Base-by-base conservation (phyloP, 805 yeast species). In the Suhomyces xylopsoci region DNA sequence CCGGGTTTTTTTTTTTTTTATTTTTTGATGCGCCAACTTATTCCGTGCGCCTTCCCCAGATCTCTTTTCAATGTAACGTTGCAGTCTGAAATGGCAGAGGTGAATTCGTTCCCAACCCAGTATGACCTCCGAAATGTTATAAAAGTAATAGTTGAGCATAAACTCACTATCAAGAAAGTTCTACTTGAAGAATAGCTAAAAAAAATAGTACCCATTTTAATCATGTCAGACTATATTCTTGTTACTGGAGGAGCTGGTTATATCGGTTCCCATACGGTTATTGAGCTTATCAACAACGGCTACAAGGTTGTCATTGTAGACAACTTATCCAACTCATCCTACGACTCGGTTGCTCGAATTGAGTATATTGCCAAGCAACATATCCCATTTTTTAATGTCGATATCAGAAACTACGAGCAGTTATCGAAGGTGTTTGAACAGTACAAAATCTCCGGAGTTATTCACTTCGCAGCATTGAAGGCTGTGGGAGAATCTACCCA, bases 241-340 rank as follows among this genome's bases (percentile, higher is more conserved):
- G 92, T 88, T 26, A 87, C 94, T 20, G 96, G 96, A 45, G 96
- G 96, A 47, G 89, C 93, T 25, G 94, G 96, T 19, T 88, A 88
- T 69, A 87, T 89, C 62, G 96, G 94, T 24, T 85, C 93, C 8
- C 94, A 88, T 65, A 85, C 93, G 1, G 88, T 80, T 15, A 81
- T 83, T 47, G 87, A 82, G 60, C 76, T 85, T 50, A 65, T 84
- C 48, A 77, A 80, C 54, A 76, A 80, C 49, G 90, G 89, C 24
- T 79, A 83, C 61, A 78, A 84, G 26, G 90, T 87, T 30, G 84
- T 88, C n/a, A 79, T 88, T 44, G 82, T 85, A 20, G 96, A 88
- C 67, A 85, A 85, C 66, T 72, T 86, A 53, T 70, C 76, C 61
- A 88, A 86, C 62, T 84, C 94, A 2, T 79, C 84, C 40, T 78